Base-by-base conservation (phyloP, 768 basidiomycete genomes). In the Termitomyces sp. region DNA sequence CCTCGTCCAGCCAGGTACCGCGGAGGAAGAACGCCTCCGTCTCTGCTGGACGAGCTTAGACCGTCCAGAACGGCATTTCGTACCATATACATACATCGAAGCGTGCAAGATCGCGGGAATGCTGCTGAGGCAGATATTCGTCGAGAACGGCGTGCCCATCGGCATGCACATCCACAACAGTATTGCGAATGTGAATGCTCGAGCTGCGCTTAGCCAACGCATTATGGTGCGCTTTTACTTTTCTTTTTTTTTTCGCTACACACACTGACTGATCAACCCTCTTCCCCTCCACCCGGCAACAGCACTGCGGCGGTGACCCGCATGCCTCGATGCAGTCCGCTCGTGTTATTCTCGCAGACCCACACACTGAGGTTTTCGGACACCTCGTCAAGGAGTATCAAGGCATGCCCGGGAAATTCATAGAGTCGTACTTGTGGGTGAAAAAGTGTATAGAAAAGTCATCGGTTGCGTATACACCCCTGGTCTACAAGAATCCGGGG, bases 271-370 rank as follows among this genome's bases (percentile, higher is more conserved):
- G 0, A n/a, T n/a, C 32, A 32, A 9, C 32, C 8, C 30, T 6
- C 19, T 7, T 14, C 21, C 1, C 21, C 5, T 30, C 12, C 12
- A 14, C 12, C 34, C 34, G 3, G 34, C 14, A 14, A 27, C 59
- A 91, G 90, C 86, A 91, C 62, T 92, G 88, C 34, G 90, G 90
- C 28, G 90, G 90, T 17, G 85, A 91, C 57, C 86, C 89, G 3
- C 76, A 81, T 52, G 84, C 87, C 10, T 82, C 87, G 19, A 73
- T 78, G n/a, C 83, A 88, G 62, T 79, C 79, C 5, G 89, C 90
- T 10, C 81, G 81, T 32, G 85, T 92, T 40, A 86, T 92, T 53
- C 77, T 92, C 9, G 90, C 89, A 2, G 89, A 91, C 66, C 88
- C 88, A 1, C 84, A 85, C 59, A 89, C 88, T 0, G 87, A 89